phyloP scores from a whole-genome alignment of 2,329 filamentous ascomycete species.

The Tolypocladium sp. region DNA sequence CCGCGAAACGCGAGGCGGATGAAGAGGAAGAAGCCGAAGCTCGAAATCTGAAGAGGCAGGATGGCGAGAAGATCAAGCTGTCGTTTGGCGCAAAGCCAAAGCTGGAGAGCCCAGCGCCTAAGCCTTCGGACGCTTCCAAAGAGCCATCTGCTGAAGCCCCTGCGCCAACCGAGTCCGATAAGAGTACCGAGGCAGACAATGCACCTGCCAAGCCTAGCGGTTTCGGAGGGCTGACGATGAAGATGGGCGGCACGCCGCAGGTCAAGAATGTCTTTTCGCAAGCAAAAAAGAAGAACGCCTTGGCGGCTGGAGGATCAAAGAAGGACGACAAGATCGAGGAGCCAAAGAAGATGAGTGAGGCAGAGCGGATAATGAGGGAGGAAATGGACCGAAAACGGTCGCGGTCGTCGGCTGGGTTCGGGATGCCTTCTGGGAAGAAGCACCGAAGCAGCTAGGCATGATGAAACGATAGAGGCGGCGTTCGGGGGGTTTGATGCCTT shows the following conservation, averaged over 20 bases:
- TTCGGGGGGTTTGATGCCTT: slow-evolving; percentile 2
- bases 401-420: slow-evolving; percentile 36
- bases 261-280: slow-evolving; percentile 68
- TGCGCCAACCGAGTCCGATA: slow-evolving; percentile 6
- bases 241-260: slow-evolving; percentile 54
- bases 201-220: slow-evolving; percentile 20
- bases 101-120: slow-evolving; percentile 3
- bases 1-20: slow-evolving; percentile 29
- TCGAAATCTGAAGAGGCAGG: slow-evolving; percentile 47
- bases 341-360: slow-evolving; percentile 80
- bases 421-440: slow-evolving; percentile 42
- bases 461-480: slow-evolving; percentile 1
- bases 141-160: slow-evolving; percentile 11
- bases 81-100: slow-evolving; percentile 48
- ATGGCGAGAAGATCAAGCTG: slow-evolving; percentile 69
- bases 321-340: slow-evolving; percentile 49
- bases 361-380: slow-evolving; percentile 81
- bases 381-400: slow-evolving; percentile 64
- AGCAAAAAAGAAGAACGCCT: slow-evolving; percentile 65
- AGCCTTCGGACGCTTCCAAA: slow-evolving; percentile 4
- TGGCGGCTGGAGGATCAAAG: slow-evolving; percentile 46
- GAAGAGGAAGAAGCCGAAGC: slow-evolving; percentile 31
- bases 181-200: slow-evolving; percentile 6
- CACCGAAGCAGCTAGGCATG: slow-evolving; percentile 25
- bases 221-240: slow-evolving; percentile 47